A percentile compares a stretch with the other conserved stretches of the same genome.
Conservation (phyloP, 768 basidiomycete species). For the Infundibulicybe gibba region DNA sequence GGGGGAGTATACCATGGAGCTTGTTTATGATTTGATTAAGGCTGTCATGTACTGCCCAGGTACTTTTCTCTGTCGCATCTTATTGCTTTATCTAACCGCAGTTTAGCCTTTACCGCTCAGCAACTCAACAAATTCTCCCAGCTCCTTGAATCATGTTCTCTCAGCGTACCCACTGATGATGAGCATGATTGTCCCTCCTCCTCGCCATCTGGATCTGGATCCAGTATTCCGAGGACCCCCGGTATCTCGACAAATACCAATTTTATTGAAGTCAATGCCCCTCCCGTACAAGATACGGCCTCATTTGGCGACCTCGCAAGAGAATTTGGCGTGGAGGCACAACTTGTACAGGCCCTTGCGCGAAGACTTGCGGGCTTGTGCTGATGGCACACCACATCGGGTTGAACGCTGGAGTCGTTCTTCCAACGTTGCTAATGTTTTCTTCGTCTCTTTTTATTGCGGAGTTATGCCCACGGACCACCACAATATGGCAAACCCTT, state of each 20-base stretch:
- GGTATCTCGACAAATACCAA: conserved; percentile 8
- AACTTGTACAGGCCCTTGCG: conserved; percentile 63
- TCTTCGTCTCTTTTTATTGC: background rate
- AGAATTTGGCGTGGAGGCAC: conserved; percentile 73
- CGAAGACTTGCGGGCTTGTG: conserved; percentile 43
- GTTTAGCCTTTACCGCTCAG: conserved; percentile 58
- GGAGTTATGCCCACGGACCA: no score
- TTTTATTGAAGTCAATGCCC: conserved; percentile 8
- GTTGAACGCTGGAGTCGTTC: background rate
- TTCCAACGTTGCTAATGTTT: background rate
- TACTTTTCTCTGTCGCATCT: conserved; percentile 20
- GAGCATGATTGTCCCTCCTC: background rate
- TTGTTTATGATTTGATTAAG: conserved; percentile 39
- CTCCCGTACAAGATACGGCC: conserved; percentile 8
- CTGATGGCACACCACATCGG: conserved; percentile 2
- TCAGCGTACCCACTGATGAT: background rate
- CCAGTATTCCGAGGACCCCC: conserved; percentile 20
- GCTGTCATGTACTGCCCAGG: conserved; percentile 58
- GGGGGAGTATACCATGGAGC: conserved; percentile 31
- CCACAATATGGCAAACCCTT: no score
- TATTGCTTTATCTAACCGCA: conserved; percentile 1
- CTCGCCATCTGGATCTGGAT: conserved; percentile 10
- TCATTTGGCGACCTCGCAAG: conserved; percentile 56
- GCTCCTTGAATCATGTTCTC: conserved; percentile 28
- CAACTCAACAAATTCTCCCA: conserved; percentile 47